Evolutionary conservation across 208 protist genomes (phyloP).

Genomic region (Angomonas ambiguus): DNA sequence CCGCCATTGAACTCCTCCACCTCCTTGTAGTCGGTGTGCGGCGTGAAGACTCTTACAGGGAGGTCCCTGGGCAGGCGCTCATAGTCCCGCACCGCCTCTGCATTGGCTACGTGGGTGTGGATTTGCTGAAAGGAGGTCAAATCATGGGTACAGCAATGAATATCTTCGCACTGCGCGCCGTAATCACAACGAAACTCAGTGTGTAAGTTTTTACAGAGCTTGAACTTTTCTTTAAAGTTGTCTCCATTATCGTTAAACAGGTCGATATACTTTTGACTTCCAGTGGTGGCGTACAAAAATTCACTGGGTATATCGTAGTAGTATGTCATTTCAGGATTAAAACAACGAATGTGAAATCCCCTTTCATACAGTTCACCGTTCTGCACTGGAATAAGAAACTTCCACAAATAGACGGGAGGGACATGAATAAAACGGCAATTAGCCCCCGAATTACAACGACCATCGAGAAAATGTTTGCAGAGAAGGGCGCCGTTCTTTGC

Average conservation of each 20-base stretch:
- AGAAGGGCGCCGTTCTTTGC: slow-evolving; percentile 35
- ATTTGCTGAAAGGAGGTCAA: slow-evolving; percentile 48
- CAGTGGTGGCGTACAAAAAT: slow-evolving; percentile 52
- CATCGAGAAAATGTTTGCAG: slow-evolving; percentile 68
- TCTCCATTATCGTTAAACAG: slow-evolving; percentile 76
- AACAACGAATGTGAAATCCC: slow-evolving; percentile 70
- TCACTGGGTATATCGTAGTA: slow-evolving; percentile 79
- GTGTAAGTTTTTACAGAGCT: slow-evolving; percentile 50
- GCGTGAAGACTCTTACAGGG: slow-evolving; percentile 64
- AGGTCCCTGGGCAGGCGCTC: slow-evolving; percentile 47
- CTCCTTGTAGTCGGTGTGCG: slow-evolving; percentile 47
- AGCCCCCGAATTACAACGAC: slow-evolving; percentile 41
- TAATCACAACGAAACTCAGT: slow-evolving; percentile 32
- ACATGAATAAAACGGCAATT: slow-evolving; percentile 62
- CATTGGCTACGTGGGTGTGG: slow-evolving; percentile 58
- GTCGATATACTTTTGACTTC: slow-evolving; percentile 61
- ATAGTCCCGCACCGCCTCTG: slow-evolving; percentile 40
- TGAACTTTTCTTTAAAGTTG: slow-evolving; percentile 75
- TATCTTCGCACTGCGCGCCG: slow-evolving; percentile 43
- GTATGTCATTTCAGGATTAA: slow-evolving; percentile 50
- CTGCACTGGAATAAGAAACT: slow-evolving; percentile 41
- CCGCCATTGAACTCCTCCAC: slow-evolving; percentile 42
- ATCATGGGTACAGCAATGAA: slow-evolving; percentile 53
- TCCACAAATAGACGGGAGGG: slow-evolving; percentile 60
- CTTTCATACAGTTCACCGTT: slow-evolving; percentile 38